Evolutionary conservation across 1,284 basidiomycete genomes (phyloP), one percentile per base, ranked within the genome.

Genomic region (Sanghuangporus sanghuang): DNA sequence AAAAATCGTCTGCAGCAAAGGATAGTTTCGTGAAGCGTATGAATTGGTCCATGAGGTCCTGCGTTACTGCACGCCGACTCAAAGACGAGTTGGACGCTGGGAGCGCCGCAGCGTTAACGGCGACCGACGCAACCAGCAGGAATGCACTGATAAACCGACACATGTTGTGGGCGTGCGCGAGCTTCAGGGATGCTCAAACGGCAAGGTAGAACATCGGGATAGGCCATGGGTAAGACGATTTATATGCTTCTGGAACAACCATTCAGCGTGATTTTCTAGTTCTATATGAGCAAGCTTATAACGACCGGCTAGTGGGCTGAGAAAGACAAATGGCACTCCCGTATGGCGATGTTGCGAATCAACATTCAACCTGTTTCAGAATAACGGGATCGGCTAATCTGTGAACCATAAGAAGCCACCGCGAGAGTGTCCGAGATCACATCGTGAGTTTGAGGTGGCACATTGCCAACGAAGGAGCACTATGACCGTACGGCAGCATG

Each of bases 1-100:
- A 14, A 6, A 46, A 6, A 21, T 64, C 49, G 36, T 64, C 61
- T 5, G 57, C 63, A 9, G 49, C 63, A 12, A 58, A 64, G 14
- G 63, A 52, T 38, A 52, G 53, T 40, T 64, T 64, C 3, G 57
- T 60, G 50, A 52, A 64, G 9, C 63, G 63, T 39, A 42, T 62
- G 32, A 59, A 42, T 14, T 53, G 21, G 32, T 52, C 35, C 18
- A 61, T 27, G 6, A 54, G 35, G 49, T 53, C 49, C 18, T 61
- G 59, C 14, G 59, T 32, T 39, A 61, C 44, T 11, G 49, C 11
- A 23, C 56, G 56, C 32, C 44, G 39, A 27, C 4, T 6, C 6
- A 57, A 38, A 6, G 56, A 18, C 21, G 46, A 36, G 27, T 54
- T 27, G 11, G 32, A n/a, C 16, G 53, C 32, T 4, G 53, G 53